phyloP scores from a whole-genome alignment of 2,329 filamentous ascomycete species.

The Dothiorella sarmentorum region DNA sequence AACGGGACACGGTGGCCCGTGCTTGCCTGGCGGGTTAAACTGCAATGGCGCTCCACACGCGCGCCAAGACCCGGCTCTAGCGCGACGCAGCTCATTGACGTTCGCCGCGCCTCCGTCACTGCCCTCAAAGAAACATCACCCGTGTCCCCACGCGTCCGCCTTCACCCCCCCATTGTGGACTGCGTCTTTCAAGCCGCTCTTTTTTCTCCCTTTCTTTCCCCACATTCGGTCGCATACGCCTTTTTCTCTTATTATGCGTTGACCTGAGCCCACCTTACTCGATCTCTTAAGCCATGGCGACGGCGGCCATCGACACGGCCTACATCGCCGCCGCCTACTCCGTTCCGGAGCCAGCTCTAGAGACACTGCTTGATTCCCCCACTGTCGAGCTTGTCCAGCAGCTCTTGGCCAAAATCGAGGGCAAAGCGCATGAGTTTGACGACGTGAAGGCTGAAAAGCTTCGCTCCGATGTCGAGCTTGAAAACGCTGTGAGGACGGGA shows the following conservation, averaged over 20 bases:
- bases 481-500: constrained; percentile 79
- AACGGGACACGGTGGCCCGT: too few relatives aligned
- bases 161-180: constrained; percentile 2
- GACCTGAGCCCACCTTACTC: constrained; percentile 3
- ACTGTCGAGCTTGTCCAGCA: constrained; percentile 74
- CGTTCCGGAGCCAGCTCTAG: constrained; percentile 62
- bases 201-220: constrained; percentile 21
- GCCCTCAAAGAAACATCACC: constrained; percentile 14
- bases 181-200: constrained; percentile 18
- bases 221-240: constrained; percentile 8
- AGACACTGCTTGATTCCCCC: constrained; percentile 61
- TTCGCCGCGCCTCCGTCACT: constrained; percentile 16
- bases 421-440: constrained; percentile 80
- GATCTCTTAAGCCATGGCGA: constrained; percentile 51
- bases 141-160: neutral
- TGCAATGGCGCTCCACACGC: neutral
- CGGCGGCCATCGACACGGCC: constrained; percentile 62
- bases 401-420: constrained; percentile 70
- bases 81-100: constrained; percentile 15
- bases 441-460: constrained; percentile 82
- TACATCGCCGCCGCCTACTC: constrained; percentile 71
- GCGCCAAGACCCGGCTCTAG: constrained; percentile 1
- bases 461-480: constrained; percentile 84
- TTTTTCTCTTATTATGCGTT: constrained; percentile 14
- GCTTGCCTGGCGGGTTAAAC: too few relatives aligned